Evolutionary conservation across 345 rosid genomes (phyloP).

Genomic region (Reutealis trisperma): DNA sequence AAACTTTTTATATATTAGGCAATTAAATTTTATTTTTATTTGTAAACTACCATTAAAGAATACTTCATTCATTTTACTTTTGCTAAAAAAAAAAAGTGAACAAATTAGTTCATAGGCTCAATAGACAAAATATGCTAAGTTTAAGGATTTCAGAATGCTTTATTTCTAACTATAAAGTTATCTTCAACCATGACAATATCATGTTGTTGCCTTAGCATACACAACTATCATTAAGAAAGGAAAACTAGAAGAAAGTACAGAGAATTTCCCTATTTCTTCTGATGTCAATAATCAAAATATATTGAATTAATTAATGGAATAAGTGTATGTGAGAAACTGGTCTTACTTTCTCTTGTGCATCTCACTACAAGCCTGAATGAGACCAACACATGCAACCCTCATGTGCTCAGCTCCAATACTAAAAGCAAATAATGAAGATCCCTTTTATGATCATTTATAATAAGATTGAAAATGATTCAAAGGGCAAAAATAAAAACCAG

Average conservation of each 20-base stretch:
- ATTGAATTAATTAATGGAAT: neutral
- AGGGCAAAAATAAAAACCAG: neutral
- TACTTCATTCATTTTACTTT: too few species aligned
- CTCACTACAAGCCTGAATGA: constrained; percentile 41
- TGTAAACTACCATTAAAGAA: too few species aligned
- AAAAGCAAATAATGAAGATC: constrained; percentile 6
- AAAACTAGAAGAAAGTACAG: neutral
- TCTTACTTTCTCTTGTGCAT: constrained; percentile 36
- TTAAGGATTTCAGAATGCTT: too few species aligned
- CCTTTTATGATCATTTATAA: neutral
- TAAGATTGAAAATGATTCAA: neutral
- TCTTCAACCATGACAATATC: neutral
- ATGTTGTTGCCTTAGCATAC: neutral
- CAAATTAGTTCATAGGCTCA: too few species aligned
- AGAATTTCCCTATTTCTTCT: neutral
- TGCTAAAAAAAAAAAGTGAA: too few species aligned
- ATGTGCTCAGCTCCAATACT: constrained; percentile 53
- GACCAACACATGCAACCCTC: constrained; percentile 41
- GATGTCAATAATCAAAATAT: neutral
- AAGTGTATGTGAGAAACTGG: constrained; percentile 14
- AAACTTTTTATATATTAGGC: too few species aligned
- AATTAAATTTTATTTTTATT: too few species aligned
- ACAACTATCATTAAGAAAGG: neutral
- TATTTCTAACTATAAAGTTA: neutral
- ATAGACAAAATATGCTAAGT: too few species aligned